Evolutionary conservation across 257 asterid species (phyloP), one percentile per base, ranked within the genome.

Genomic region (Coffea canephora): DNA sequence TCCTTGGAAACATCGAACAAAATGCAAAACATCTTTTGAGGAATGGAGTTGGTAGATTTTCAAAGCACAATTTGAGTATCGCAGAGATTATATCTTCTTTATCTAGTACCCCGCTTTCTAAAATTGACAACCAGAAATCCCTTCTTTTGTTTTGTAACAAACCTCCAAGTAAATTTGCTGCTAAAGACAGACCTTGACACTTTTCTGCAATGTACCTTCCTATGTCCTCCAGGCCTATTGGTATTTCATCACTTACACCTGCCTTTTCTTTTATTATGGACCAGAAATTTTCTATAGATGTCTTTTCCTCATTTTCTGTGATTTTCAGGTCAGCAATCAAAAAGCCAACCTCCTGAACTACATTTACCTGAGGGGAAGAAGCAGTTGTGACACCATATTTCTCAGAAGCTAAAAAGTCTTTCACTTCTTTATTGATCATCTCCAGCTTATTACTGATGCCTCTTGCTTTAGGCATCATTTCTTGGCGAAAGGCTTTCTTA

Each of bases 21-120:
- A 68, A 68, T 36, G 50, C 73, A 25, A 68, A 68, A 68, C 73
- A 68, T 68, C 25, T 68, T 68, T 68, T 45, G 73, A 68, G 48
- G 21, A 68, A 68, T 13, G 73, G 73, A 68, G 73, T 14, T 14
- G 25, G 73, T 7, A 68, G 73, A 49, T 34, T 5, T 11, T 68
- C 49, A 36, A 68, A 68, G 73, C 39, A 15, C 25, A 68, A 10
- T 23, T 8, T 34, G 73, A 68, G 73, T 68, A 68, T 16, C 73
- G 14, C 23, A 4, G 49, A 7, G 49, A 68, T n/a, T 6, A 68
- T 8, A 34, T 36, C 7, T 34, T 68, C 73, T 14, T 48, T 23
- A 8, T 68, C 73, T 15, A 68, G 73, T 15, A 68, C 49, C 5
- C 49, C 49, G 36, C 73, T 68, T 49, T 68, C 73, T 23, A 39